Evolutionary conservation across 495 filamentous ascomycete genomes (phyloP).

Genomic region (Hypoxylon lenormandii): DNA sequence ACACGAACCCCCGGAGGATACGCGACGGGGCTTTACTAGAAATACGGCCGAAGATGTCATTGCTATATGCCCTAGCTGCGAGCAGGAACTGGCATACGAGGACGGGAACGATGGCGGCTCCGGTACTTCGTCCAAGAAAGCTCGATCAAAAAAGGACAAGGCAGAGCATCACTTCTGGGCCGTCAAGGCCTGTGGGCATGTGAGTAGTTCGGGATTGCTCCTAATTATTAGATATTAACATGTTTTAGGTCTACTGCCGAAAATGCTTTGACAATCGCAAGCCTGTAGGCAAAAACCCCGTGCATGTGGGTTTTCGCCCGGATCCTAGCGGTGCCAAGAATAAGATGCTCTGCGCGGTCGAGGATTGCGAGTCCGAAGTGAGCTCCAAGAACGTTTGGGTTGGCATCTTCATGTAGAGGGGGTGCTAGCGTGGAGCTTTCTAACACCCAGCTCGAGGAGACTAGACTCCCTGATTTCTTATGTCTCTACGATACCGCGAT

Average conservation of each 20-base stretch:
- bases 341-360: slow-evolving; percentile 57
- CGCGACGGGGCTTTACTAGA: slow-evolving; percentile 58
- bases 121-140: slow-evolving; percentile 51
- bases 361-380: slow-evolving; percentile 58
- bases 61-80: slow-evolving; percentile 61
- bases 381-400: slow-evolving; percentile 57
- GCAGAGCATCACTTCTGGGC: slow-evolving; percentile 66
- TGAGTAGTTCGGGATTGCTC: slow-evolving; percentile 41
- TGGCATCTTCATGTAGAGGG: slow-evolving; percentile 56
- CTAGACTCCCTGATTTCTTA: slow-evolving; percentile 12
- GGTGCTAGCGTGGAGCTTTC: slow-evolving; percentile 1
- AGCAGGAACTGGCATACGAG: slow-evolving; percentile 61
- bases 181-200: slow-evolving; percentile 63
- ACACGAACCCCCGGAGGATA: slow-evolving; percentile 52
- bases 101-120: slow-evolving; percentile 47
- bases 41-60: slow-evolving; percentile 55
- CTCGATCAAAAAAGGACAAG: slow-evolving; percentile 55
- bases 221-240: slow-evolving; percentile 8
- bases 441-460: neutral
- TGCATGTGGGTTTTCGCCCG: slow-evolving; percentile 42
- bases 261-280: slow-evolving; percentile 59
- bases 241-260: slow-evolving; percentile 60
- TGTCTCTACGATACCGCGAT: slow-evolving; percentile 3
- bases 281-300: slow-evolving; percentile 29
- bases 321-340: slow-evolving; percentile 37